Percentiles rank a stretch among this genome's conserved stretches.
These are phyloP conservation scores for Raffaelea deltoideospora DNA, from an alignment of 2,329 filamentous ascomycete species.

Conservation along the genomic window DNA sequence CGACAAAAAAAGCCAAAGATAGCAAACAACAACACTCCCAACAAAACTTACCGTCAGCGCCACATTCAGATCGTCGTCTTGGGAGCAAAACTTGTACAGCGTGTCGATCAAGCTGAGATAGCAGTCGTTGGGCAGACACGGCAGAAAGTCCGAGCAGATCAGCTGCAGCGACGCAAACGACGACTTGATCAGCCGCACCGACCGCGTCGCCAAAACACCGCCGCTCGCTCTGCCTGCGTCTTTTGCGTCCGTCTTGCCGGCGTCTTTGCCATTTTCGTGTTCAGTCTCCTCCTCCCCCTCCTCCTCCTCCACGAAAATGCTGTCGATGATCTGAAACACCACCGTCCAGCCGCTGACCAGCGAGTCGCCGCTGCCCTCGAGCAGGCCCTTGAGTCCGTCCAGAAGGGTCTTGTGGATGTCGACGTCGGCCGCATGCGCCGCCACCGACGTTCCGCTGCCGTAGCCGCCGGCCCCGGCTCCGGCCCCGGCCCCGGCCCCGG, in stretches of 20 bases:
- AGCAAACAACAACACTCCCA: not conserved
- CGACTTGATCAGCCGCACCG: constrained; percentile 63
- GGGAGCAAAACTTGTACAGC: constrained; percentile 75
- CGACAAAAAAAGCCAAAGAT: not conserved
- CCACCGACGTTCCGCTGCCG: too few relatives aligned
- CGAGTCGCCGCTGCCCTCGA: constrained; percentile 79
- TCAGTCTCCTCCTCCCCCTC: constrained; percentile 16
- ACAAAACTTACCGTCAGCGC: constrained; percentile 67
- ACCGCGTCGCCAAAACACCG: constrained; percentile 36
- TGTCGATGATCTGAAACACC: constrained; percentile 72
- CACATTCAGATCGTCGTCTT: constrained; percentile 87
- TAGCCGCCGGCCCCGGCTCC: too few relatives aligned
- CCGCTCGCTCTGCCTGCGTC: too few relatives aligned
- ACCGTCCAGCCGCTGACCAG: constrained; percentile 73
- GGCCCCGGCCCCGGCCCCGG: too few relatives aligned
- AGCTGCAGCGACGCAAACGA: constrained; percentile 84
- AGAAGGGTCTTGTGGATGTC: constrained; percentile 70
- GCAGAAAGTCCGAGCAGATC: constrained; percentile 86
- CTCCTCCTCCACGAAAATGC: constrained; percentile 47
- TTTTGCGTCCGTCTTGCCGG: constrained; percentile 8
- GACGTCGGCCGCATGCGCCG: constrained; percentile 48
- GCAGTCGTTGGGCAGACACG: constrained; percentile 54
- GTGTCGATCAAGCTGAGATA: constrained; percentile 71
- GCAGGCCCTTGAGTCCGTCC: constrained; percentile 63
- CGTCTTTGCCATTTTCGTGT: constrained; percentile 7